Conservation (phyloP, 805 yeast species). For the Candida hispaniensis region DNA sequence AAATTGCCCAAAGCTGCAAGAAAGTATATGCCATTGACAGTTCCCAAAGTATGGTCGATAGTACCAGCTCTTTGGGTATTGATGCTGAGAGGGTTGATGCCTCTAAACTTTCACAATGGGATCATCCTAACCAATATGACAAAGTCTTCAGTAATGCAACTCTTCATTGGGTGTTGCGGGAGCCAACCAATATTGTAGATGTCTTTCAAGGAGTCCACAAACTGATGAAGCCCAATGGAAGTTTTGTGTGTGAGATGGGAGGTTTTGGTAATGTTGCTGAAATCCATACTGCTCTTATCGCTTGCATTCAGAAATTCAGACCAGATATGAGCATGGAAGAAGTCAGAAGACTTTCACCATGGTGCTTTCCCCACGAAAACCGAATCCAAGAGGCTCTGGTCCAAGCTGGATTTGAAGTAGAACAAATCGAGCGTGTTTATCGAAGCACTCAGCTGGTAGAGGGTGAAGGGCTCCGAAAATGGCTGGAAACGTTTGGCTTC, state of each 20-base stretch:
- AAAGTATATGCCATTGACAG: slow-evolving; percentile 7
- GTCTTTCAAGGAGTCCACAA: slow-evolving; percentile 20
- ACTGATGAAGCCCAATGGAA: slow-evolving; percentile 19
- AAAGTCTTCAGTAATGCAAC: slow-evolving; percentile 25
- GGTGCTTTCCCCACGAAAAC: slow-evolving; percentile 21
- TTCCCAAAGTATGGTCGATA: slow-evolving; percentile 3
- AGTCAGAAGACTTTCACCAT: slow-evolving; percentile 19
- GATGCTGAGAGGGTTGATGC: slow-evolving; percentile 10
- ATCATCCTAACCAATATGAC: slow-evolving; percentile 13
- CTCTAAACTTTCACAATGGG: slow-evolving; percentile 5
- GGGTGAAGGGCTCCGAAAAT: slow-evolving; percentile 19
- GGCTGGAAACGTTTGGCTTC: slow-evolving; percentile 25
- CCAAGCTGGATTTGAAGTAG: slow-evolving; percentile 22
- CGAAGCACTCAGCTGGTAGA: slow-evolving; percentile 21
- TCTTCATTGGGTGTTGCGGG: slow-evolving; percentile 22
- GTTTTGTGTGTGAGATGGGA: slow-evolving; percentile 23
- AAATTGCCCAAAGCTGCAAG: slow-evolving; percentile 26
- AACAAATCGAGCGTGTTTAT: slow-evolving; percentile 19
- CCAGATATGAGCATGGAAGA: slow-evolving; percentile 12
- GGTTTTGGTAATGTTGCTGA: slow-evolving; percentile 25
- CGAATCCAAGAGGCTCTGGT: slow-evolving; percentile 16
- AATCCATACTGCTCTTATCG: slow-evolving; percentile 20
- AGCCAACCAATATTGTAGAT: slow-evolving; percentile 14
- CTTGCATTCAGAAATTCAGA: slow-evolving; percentile 15
- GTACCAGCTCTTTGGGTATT: slow-evolving; percentile 1